Evolutionary conservation across 805 yeast species (phyloP).

Genomic region (Suhomyces pyralidae): DNA sequence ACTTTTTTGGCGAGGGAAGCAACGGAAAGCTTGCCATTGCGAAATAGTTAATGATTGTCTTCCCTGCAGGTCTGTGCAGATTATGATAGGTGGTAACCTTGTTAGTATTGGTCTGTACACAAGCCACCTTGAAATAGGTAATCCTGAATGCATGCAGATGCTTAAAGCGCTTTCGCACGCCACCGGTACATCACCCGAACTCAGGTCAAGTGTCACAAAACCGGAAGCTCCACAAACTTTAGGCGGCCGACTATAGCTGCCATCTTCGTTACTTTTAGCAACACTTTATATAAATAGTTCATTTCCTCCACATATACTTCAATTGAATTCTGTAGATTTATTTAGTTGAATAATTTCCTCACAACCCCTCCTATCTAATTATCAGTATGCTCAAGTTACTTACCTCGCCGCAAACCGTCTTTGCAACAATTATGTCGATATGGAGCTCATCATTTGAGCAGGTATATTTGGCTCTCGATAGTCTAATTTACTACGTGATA

Average conservation of each 20-base stretch:
- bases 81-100: background rate
- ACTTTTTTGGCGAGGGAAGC: background rate
- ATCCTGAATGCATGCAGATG: background rate
- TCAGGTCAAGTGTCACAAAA: background rate
- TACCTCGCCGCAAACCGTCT: conserved; percentile 4
- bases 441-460: conserved; percentile 6
- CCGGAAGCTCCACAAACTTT: background rate
- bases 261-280: background rate
- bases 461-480: conserved; percentile 9
- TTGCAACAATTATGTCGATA: conserved; percentile 5
- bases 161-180: background rate
- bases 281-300: background rate
- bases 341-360: background rate
- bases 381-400: background rate
- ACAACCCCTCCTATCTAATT: background rate
- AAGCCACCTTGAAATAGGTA: background rate
- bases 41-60: background rate
- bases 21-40: background rate
- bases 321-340: background rate
- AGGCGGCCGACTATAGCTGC: background rate
- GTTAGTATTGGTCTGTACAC: background rate
- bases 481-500: conserved; percentile 11
- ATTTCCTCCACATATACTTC: background rate
- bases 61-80: background rate
- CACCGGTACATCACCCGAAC: background rate